phyloP scores from a whole-genome alignment of 345 rosid genomes.

The Heritiera littoralis region DNA sequence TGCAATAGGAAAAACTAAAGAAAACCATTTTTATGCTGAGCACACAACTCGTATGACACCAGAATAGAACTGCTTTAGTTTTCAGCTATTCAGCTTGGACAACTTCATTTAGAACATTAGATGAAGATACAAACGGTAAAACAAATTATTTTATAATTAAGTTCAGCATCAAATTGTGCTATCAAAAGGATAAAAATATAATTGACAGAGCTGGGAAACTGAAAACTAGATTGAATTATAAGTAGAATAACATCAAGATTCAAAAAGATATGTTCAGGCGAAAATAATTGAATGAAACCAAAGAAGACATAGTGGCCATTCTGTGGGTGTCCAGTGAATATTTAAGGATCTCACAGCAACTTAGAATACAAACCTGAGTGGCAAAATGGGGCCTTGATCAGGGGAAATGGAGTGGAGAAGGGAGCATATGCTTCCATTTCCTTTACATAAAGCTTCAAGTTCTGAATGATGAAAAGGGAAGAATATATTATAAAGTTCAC shows the following conservation, averaged over 20 bases:
- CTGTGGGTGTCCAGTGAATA: not conserved
- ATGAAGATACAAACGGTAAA: not conserved
- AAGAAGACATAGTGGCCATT: not conserved
- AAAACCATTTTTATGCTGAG: not conserved
- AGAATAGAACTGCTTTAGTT: not conserved
- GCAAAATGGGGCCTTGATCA: not conserved
- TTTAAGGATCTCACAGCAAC: not conserved
- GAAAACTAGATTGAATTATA: not conserved
- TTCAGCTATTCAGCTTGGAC: not conserved
- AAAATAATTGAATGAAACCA: not conserved
- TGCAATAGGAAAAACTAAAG: not conserved
- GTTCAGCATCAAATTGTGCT: not conserved
- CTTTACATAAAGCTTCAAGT: not conserved
- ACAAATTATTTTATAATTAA: not conserved
- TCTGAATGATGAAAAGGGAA: not conserved
- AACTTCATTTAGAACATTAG: not conserved
- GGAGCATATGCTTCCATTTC: not conserved
- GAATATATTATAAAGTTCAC: not conserved
- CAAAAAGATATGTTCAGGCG: not conserved
- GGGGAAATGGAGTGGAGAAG: not conserved
- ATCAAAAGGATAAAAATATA: not conserved
- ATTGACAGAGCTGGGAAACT: not conserved
- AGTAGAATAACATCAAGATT: not conserved
- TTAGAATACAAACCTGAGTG: not conserved
- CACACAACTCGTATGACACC: not conserved